Conservation (phyloP, 2,329 filamentous ascomycete genomes). For the Alternaria gaisen region DNA sequence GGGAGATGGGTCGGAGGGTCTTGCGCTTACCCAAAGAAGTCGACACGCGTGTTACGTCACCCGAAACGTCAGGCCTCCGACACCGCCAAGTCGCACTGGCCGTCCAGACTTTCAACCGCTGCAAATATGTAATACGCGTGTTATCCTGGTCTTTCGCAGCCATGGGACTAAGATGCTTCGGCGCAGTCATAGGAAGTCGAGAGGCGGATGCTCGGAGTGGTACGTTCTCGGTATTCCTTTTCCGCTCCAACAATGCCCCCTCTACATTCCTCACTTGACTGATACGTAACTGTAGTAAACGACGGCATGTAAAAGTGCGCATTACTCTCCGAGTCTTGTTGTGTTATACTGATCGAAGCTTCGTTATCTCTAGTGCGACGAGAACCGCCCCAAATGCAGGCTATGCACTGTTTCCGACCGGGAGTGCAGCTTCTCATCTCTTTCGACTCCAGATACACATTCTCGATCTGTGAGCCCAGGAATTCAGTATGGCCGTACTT, state of each 20-base stretch:
- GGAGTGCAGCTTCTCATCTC: slow-evolving; percentile 22
- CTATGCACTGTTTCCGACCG: slow-evolving; percentile 28
- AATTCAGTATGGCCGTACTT: not conserved
- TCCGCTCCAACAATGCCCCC: not conserved
- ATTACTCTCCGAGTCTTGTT: not conserved
- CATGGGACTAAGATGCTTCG: slow-evolving; percentile 23
- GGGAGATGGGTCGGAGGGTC: not conserved
- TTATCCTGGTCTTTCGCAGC: not conserved
- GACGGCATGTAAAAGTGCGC: slow-evolving; percentile 30
- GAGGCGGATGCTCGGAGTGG: slow-evolving; percentile 29
- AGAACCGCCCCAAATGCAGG: slow-evolving; percentile 27
- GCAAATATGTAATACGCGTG: slow-evolving; percentile 22
- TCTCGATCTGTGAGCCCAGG: not conserved
- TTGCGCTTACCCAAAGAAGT: slow-evolving; percentile 3
- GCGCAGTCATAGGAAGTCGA: slow-evolving; percentile 35
- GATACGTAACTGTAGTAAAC: slow-evolving; percentile 19
- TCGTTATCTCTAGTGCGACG: slow-evolving; percentile 28
- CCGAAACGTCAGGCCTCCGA: not conserved
- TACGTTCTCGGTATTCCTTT: not conserved
- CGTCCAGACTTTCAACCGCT: not conserved
- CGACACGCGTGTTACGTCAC: slow-evolving; percentile 25
- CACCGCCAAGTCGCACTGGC: not conserved
- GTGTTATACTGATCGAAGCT: not conserved
- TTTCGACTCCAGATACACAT: not conserved
- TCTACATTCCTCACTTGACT: not conserved